Conservation (phyloP, 345 rosid species). For the Ceriops tagal region DNA sequence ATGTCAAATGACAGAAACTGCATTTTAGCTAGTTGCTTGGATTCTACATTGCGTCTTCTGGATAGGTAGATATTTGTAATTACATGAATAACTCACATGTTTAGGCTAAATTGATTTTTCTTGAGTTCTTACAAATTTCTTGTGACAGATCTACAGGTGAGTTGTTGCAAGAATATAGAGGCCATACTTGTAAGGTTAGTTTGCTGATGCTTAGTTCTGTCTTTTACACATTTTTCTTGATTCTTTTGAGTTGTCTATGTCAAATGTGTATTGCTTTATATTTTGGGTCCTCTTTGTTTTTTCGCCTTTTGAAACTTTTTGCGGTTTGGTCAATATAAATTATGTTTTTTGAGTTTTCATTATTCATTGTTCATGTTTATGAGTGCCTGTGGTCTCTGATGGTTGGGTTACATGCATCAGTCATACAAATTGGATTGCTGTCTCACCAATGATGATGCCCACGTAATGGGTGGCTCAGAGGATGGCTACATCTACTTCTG, state of each 20-base stretch:
- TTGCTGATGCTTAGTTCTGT: slow-evolving; percentile 9
- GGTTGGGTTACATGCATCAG: slow-evolving; percentile 35
- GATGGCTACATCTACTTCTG: slow-evolving; percentile 91
- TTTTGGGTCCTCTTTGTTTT: too few species aligned
- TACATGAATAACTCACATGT: slow-evolving; percentile 4
- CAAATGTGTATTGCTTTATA: too few species aligned
- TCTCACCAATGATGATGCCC: slow-evolving; percentile 78
- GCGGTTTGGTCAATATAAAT: neutral
- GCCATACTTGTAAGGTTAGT: slow-evolving; percentile 86
- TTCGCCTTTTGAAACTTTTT: too few species aligned
- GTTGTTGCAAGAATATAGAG: slow-evolving; percentile 86
- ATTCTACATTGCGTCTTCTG: slow-evolving; percentile 78
- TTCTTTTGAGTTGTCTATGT: neutral
- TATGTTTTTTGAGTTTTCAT: neutral
- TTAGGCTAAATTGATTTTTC: neutral
- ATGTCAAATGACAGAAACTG: slow-evolving; percentile 91
- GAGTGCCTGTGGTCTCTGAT: neutral
- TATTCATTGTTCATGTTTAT: neutral
- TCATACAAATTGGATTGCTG: slow-evolving; percentile 94
- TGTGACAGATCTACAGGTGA: slow-evolving; percentile 71
- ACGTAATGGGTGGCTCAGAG: slow-evolving; percentile 91
- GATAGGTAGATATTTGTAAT: slow-evolving; percentile 49
- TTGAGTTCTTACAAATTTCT: slow-evolving; percentile 11
- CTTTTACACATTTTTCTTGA: neutral
- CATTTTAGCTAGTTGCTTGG: slow-evolving; percentile 82